These are phyloP conservation scores for Phlebopus sp. DNA, from an alignment of 1,284 basidiomycete species.

Conservation along the genomic window DNA sequence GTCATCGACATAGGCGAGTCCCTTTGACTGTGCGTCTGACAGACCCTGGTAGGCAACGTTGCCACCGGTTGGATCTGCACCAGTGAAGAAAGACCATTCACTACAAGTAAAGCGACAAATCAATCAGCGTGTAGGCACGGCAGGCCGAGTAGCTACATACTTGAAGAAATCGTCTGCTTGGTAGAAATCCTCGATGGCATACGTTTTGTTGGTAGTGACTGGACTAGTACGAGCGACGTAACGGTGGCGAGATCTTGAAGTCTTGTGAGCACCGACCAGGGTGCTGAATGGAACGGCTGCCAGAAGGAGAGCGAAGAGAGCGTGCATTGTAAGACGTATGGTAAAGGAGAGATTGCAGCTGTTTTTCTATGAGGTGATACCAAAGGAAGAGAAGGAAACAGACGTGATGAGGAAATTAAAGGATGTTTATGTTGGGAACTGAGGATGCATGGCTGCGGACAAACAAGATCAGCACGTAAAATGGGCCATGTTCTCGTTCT, in stretches of 20 bases:
- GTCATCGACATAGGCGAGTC: constrained; percentile 57
- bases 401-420: constrained; percentile 9
- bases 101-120: constrained; percentile 31
- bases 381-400: constrained; percentile 1
- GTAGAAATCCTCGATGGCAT: constrained; percentile 22
- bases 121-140: neutral
- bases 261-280: constrained; percentile 31
- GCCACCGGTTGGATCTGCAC: constrained; percentile 64
- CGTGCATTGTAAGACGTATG: constrained; percentile 22
- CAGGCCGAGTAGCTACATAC: constrained; percentile 15
- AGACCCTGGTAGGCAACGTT: constrained; percentile 53
- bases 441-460: neutral
- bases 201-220: constrained; percentile 14
- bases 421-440: neutral
- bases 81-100: constrained; percentile 61
- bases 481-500: no score
- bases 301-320: constrained; percentile 25
- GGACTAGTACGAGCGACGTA: constrained; percentile 16
- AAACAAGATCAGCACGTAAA: no score
- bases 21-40: constrained; percentile 43
- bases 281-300: constrained; percentile 20
- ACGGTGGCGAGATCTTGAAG: constrained; percentile 24
- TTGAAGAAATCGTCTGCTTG: constrained; percentile 30
- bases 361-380: constrained; percentile 1
- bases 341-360: constrained; percentile 1